Evolutionary conservation across 2,329 filamentous ascomycete species (phyloP).

Genomic region (Talaromyces sp.): DNA sequence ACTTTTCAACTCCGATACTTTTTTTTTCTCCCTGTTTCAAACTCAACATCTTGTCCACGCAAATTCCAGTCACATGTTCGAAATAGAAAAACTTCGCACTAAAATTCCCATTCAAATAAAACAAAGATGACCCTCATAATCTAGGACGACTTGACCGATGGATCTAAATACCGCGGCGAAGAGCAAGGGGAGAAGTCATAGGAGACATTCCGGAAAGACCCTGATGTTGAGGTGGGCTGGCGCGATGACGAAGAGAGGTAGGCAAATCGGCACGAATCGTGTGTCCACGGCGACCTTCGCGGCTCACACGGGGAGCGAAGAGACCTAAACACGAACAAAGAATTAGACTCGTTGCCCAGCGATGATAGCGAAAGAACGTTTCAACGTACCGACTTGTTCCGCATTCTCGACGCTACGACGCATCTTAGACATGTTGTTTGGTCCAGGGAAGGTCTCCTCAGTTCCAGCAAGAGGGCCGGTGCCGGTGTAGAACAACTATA

Average conservation of each 20-base stretch:
- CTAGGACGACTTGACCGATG: neutral
- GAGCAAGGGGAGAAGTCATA: constrained; percentile 8
- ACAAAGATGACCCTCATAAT: neutral
- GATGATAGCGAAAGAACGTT: neutral
- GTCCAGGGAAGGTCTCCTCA: constrained; percentile 71
- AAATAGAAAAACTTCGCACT: neutral
- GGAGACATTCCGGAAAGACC: constrained; percentile 6
- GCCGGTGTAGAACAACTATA: constrained; percentile 53
- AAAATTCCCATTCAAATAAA: neutral
- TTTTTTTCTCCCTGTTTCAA: neutral
- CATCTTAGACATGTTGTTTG: constrained; percentile 84
- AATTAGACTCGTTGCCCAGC: neutral
- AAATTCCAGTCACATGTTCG: neutral
- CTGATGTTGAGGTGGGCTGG: constrained; percentile 9
- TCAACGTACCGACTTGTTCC: constrained; percentile 68
- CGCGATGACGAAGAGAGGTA: constrained; percentile 3
- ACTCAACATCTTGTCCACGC: neutral
- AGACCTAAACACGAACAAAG: constrained; percentile 53
- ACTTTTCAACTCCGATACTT: neutral
- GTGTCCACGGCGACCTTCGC: constrained; percentile 47
- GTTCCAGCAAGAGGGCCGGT: constrained; percentile 57
- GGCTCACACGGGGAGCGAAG: constrained; percentile 73
- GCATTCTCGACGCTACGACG: constrained; percentile 84
- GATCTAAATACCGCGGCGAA: neutral
- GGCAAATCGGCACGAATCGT: constrained; percentile 1